A percentile compares a stretch with the other conserved stretches of the same genome.
phyloP scores from a whole-genome alignment of 176 grass and related monocot genomes.

The Paspalum notatum region DNA sequence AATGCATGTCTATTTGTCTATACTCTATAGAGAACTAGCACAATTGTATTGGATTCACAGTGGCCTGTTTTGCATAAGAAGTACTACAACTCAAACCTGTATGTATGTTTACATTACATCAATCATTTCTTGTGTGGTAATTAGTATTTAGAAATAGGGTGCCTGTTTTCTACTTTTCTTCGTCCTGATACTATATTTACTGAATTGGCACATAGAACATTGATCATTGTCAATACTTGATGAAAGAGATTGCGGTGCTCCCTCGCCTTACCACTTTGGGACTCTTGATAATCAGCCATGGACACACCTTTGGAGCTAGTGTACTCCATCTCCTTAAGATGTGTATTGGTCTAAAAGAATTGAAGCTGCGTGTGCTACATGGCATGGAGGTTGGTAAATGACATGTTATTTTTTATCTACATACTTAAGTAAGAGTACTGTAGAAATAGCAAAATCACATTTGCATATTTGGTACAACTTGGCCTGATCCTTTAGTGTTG shows the following conservation, averaged over 20 bases:
- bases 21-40: too few species aligned
- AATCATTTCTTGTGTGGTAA: too few species aligned
- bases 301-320: not conserved
- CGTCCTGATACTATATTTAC: not conserved
- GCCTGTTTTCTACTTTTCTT: too few species aligned
- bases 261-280: not conserved
- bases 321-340: slow-evolving; percentile 7
- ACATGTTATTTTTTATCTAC: not conserved
- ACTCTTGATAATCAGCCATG: not conserved
- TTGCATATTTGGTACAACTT: not conserved
- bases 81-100: too few species aligned
- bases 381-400: not conserved
- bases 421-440: not conserved
- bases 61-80: too few species aligned
- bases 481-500: not conserved
- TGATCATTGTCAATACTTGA: slow-evolving; percentile 1
- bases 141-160: too few species aligned
- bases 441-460: not conserved
- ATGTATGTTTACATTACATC: too few species aligned
- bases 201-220: slow-evolving; percentile 13
- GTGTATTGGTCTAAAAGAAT: not conserved
- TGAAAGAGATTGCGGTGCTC: slow-evolving; percentile 32
- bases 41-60: too few species aligned
- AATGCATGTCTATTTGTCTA: too few species aligned
- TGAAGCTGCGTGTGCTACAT: not conserved